Conservation (phyloP, 116 monocot genomes). For the Iris pallida region DNA sequence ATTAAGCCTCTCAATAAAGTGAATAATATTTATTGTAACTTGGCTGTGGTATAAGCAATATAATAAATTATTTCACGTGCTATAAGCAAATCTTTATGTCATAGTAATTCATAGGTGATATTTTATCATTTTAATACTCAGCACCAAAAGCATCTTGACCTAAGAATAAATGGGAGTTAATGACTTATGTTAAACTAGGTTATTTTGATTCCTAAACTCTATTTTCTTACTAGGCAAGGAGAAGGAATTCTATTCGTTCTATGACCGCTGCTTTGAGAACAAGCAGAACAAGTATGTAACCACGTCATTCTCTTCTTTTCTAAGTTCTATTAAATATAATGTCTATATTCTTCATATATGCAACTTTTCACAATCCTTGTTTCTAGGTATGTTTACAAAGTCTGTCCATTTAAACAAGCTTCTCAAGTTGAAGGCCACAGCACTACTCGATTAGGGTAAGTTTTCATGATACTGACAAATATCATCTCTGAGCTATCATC, state of each 20-base stretch:
- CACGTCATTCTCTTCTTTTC: slow-evolving; percentile 3
- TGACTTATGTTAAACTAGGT: background rate
- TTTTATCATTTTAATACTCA: too few species aligned
- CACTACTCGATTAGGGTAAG: slow-evolving; percentile 80
- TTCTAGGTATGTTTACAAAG: slow-evolving; percentile 84
- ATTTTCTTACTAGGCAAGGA: slow-evolving; percentile 63
- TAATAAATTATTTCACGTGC: too few species aligned
- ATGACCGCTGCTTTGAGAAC: slow-evolving; percentile 80
- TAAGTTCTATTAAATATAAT: background rate
- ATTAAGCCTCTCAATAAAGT: too few species aligned
- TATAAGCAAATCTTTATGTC: too few species aligned
- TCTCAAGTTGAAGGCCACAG: slow-evolving; percentile 86
- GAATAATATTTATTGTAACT: too few species aligned
- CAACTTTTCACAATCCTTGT: slow-evolving; percentile 9
- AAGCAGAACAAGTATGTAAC: slow-evolving; percentile 75
- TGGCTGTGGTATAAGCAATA: too few species aligned
- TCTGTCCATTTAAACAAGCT: slow-evolving; percentile 94
- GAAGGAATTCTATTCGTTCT: slow-evolving; percentile 88
- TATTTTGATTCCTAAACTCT: background rate
- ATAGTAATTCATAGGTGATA: too few species aligned
- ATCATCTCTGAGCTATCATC: too few species aligned
- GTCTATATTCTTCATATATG: background rate
- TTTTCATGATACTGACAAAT: slow-evolving; percentile 3
- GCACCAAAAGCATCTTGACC: too few species aligned
- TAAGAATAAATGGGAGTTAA: too few species aligned